A percentile compares a stretch with the other conserved stretches of the same genome.
phyloP scores from a whole-genome alignment of 805 yeast species.

The Wickerhamiella alocasiicola region DNA sequence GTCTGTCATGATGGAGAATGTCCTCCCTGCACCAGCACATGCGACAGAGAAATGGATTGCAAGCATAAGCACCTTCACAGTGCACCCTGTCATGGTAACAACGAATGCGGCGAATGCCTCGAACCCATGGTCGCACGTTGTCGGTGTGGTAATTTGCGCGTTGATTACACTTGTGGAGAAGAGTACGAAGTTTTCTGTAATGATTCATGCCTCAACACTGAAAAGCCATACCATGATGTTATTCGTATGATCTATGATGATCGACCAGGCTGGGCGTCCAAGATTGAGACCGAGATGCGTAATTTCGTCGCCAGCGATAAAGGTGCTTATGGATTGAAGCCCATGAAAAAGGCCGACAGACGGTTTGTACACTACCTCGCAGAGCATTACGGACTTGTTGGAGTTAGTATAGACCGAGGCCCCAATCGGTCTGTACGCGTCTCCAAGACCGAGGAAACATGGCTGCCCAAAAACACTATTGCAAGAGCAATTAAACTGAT shows the following conservation, averaged over 20 bases:
- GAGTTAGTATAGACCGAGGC: conserved; percentile 71
- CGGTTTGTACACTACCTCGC: conserved; percentile 57
- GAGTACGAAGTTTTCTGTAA: conserved; percentile 29
- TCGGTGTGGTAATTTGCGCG: conserved; percentile 47
- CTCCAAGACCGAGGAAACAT: conserved; percentile 8
- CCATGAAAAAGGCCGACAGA: conserved; percentile 63
- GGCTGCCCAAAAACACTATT: conserved; percentile 14
- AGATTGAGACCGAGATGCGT: conserved; percentile 42
- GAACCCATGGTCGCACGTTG: conserved; percentile 44
- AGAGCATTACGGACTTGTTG: conserved; percentile 41
- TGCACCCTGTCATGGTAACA: conserved; percentile 48
- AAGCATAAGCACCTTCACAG: conserved; percentile 45
- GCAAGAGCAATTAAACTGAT: conserved; percentile 11
- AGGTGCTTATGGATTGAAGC: conserved; percentile 48
- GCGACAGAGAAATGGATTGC: conserved; percentile 44
- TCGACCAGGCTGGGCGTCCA: conserved; percentile 52
- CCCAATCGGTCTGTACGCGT: conserved; percentile 39
- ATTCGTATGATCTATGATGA: conserved; percentile 34
- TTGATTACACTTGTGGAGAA: conserved; percentile 48
- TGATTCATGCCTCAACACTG: conserved; percentile 44
- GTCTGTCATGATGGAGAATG: conserved; percentile 54
- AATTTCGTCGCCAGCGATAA: conserved; percentile 34
- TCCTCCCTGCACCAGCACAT: conserved; percentile 42
- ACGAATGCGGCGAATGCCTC: conserved; percentile 32
- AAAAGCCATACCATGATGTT: conserved; percentile 24